Evolutionary conservation across 768 basidiomycete genomes (phyloP), one percentile per base, ranked within the genome.

Genomic region (Gelatoporia subvermispora): DNA sequence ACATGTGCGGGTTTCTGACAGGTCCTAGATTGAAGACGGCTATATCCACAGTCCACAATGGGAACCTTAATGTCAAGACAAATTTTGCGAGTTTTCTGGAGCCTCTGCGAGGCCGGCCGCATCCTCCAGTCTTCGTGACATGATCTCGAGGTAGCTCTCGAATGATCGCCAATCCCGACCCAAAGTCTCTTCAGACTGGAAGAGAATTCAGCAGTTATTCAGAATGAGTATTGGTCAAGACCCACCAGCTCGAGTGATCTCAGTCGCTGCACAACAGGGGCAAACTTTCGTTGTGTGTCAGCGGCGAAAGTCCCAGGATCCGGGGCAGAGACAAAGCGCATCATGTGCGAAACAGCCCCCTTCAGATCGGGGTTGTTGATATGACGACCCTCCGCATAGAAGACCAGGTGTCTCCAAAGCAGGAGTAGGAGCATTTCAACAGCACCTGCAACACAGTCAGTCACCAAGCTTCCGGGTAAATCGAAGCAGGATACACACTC

Each of bases 371-470:
- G 71, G 41, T 56, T 68, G 56, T 63, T 65, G 59, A 60, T 35
- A 43, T 64, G 65, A n/a, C 65, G 48, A 45, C 65, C 63, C 45
- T 75, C 71, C 35, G 73, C 63, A 64, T 86, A 93, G 60, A 82
- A 81, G 13, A 78, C 73, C 23, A 90, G 60, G 58, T 94, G 93
- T 15, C 89, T 76, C 85, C 88, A 92, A 9, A 91, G 68, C 17
- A 93, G 72, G 16, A 93, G 72, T 8, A 93, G 71, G 4, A 88
- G 63, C 79, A 92, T 85, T 65, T 94, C 93, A 43, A 81, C 67
- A 15, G 84, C 78, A 48, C 77, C 87, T 88, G 54, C 25, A 18
- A 20, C 8, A n/a, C 35, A 16, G 22, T 18, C 15, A 34, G 11
- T 20, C 24, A 46, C 50, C 35, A 45, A 41, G 18, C 8, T 25